Conservation (phyloP, 106 monocot genomes). For the Apostasia shenzhenica region DNA sequence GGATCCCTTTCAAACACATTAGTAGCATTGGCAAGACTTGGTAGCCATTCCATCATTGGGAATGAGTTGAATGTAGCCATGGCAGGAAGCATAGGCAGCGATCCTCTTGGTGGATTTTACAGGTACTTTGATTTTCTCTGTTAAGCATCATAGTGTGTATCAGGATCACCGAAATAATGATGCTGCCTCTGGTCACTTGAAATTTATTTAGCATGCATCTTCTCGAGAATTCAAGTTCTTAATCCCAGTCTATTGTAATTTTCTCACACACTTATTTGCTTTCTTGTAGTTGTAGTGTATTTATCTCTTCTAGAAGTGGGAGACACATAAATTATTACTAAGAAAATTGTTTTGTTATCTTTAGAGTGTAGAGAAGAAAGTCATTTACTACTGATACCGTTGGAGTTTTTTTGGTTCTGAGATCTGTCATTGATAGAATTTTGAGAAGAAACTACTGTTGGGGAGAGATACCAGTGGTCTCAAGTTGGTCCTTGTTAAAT, state of each 20-base stretch:
- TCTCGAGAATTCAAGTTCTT: too few species aligned
- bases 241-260: neutral
- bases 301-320: too few species aligned
- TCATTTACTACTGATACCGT: too few species aligned
- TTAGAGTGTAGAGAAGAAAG: too few species aligned
- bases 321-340: too few species aligned
- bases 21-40: slow-evolving; percentile 89
- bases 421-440: too few species aligned
- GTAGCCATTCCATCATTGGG: slow-evolving; percentile 32
- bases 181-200: neutral
- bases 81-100: slow-evolving; percentile 91
- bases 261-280: neutral
- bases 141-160: neutral
- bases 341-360: too few species aligned
- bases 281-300: neutral
- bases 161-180: neutral
- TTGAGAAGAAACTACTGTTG: too few species aligned
- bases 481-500: too few species aligned
- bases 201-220: too few species aligned
- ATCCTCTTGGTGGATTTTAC: slow-evolving; percentile 94
- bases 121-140: slow-evolving; percentile 30
- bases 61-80: slow-evolving; percentile 66
- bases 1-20: slow-evolving; percentile 95
- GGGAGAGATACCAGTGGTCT: too few species aligned
- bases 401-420: too few species aligned